Base-by-base conservation (phyloP, 2,329 filamentous ascomycete genomes). In the Fusarium sp. region DNA sequence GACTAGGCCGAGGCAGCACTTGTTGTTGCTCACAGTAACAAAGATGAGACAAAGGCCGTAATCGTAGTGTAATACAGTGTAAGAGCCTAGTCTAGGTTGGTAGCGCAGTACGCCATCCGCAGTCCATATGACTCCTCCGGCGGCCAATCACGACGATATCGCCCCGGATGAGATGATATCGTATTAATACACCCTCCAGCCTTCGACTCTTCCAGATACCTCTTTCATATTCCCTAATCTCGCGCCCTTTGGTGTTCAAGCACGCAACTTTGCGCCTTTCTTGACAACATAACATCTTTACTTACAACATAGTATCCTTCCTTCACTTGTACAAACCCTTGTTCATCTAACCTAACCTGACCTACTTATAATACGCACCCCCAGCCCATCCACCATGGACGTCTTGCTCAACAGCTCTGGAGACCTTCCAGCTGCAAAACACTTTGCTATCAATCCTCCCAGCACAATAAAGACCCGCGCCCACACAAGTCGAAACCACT, bases 211-310 rank as follows among this genome's bases (percentile, higher is more conserved):
- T 78, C 76, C 55, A 77, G 76, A 64, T 54, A 62, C 35, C 72
- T 78, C 75, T 57, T 22, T 56, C 47, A 51, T 70, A 62, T 78
- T 77, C 76, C 32, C 32, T 56, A 47, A 38, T 45, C 47, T 53
- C 58, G 69, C 70, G 73, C 75, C 75, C 64, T 77, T 71, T 67
- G 60, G 57, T 63, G 66, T 36, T 28, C 39, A 45, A 77, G 75
- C 76, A 78, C 76, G 76, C 76, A 77, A 78, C 67, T 48, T 72
- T 75, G 70, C 75, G 70, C 75, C 74, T 74, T 77, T 59, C 65
- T 65, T 74, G 68, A 73, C 73, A 75, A 75, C 72, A 55, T 41
- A 55, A 65, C 59, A 61, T 47, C 44, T 62, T 73, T 63, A 56
- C 30, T 75, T 64, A 72, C 73, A 75, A 74, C 72, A 55, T 41